Percentiles rank a stretch among this genome's conserved stretches.
Conservation (phyloP, 2,329 filamentous ascomycete species). For the Rhexocercosporidium sp. region DNA sequence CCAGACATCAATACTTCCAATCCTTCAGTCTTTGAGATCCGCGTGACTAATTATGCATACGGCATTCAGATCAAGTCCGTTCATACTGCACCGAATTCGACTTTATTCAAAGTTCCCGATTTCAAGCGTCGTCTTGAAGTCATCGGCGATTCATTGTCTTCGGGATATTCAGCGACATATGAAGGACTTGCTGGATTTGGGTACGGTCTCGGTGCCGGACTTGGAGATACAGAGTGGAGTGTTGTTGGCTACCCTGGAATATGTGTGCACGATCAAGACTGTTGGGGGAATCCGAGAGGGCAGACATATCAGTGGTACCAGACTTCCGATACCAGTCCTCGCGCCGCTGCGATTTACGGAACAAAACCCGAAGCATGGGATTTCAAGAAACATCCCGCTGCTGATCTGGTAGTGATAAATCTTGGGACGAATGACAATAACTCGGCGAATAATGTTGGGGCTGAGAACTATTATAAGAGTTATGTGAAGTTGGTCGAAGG, state of each 20-base stretch:
- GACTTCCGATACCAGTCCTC: conserved; percentile 54
- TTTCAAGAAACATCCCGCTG: conserved; percentile 48
- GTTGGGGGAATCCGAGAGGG: conserved; percentile 57
- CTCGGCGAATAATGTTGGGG: conserved; percentile 47
- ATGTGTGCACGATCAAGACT: conserved; percentile 59
- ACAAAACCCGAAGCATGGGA: conserved; percentile 52
- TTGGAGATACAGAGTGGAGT: conserved; percentile 63
- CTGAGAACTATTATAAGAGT: conserved; percentile 47
- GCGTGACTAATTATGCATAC: conserved; percentile 66
- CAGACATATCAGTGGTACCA: conserved; percentile 63
- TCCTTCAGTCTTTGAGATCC: conserved; percentile 58
- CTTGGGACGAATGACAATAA: conserved; percentile 55
- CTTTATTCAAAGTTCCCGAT: conserved; percentile 50
- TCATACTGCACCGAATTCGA: conserved; percentile 51
- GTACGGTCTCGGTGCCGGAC: conserved; percentile 59
- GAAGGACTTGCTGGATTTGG: conserved; percentile 62
- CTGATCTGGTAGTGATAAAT: conserved; percentile 53
- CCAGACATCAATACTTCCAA: conserved; percentile 51
- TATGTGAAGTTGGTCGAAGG: conserved; percentile 53
- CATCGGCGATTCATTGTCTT: conserved; percentile 55
- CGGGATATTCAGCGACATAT: conserved; percentile 63
- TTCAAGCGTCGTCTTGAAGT: conserved; percentile 48
- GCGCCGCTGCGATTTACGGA: conserved; percentile 34
- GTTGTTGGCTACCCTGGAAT: conserved; percentile 64
- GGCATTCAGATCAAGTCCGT: conserved; percentile 61